Evolutionary conservation across 2,329 filamentous ascomycete genomes (phyloP), one percentile per base, ranked within the genome.

Genomic region (Exophiala sideris): DNA sequence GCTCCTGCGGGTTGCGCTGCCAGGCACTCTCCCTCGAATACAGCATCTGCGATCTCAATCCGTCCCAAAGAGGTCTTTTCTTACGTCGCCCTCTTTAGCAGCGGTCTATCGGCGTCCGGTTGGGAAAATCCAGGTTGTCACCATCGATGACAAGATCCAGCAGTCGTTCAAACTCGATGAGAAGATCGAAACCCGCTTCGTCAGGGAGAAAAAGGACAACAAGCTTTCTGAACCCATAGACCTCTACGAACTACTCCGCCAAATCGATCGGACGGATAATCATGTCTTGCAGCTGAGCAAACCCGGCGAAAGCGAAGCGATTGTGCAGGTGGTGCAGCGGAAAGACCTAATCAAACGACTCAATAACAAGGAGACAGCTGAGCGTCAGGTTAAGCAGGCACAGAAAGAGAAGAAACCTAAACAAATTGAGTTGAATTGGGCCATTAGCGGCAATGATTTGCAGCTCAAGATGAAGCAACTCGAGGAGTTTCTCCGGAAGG

Each of bases 391-490:
- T 20, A 73, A 68, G 49, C 74, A 75, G 42, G 72, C 74, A 54
- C 56, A 56, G 44, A 58, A 56, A 16, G 42, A 46, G 62, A 64
- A 63, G 66, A 68, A 65, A 62, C 67, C 71, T 12, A 96, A 96
- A 74, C 86, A 86, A 67, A 70, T 96, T n/a, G 91, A 96, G 73
- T 64, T 97, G 64, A 92, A 90, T 70, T 97, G 91, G 91, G 85
- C 86, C 33, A 95, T 95, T 65, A 85, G 84, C 57, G 67, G 71
- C 10, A 81, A 92, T 67, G 91, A 96, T 73, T 70, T 96, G 48
- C 73, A 73, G n/a, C 85, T 88, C 68, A 82, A 86, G 66, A 68
- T 94, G 69, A 80, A 80, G 65, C 82, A 84, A 72, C 69, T 92
- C 64, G 72, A 72, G 57, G 77, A 74, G 50, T 96, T 96, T 67